phyloP scores from a whole-genome alignment of 352 stramenopile species.

The Pythium rhizo-oryzae region DNA sequence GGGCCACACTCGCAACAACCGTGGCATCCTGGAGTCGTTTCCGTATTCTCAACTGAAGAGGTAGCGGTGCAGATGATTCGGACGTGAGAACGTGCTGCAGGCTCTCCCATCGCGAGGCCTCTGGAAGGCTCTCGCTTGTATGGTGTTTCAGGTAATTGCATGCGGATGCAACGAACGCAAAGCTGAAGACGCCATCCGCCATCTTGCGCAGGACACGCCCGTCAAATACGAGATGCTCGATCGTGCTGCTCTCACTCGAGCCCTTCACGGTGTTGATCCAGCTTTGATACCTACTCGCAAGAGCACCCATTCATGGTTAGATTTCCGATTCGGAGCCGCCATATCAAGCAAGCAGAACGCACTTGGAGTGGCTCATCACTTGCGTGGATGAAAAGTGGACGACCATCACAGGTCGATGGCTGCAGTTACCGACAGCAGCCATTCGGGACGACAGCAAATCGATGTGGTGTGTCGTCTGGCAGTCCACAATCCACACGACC shows the following conservation, averaged over 20 bases:
- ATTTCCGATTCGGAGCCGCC: no score
- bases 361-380: conserved; percentile 9
- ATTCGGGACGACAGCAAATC: conserved; percentile 29
- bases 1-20: conserved; percentile 39
- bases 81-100: neutral
- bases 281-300: conserved; percentile 14
- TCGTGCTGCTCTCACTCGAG: neutral
- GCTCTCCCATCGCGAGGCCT: conserved; percentile 4
- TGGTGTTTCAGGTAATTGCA: conserved; percentile 26
- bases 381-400: conserved; percentile 51
- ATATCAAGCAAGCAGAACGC: neutral
- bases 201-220: conserved; percentile 34
- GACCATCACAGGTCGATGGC: conserved; percentile 49
- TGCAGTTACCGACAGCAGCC: conserved; percentile 9
- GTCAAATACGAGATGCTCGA: conserved; percentile 62
- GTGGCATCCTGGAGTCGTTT: conserved; percentile 1
- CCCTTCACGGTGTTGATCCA: conserved; percentile 18
- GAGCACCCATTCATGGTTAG: neutral
- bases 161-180: conserved; percentile 52
- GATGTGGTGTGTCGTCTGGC: conserved; percentile 34
- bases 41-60: conserved; percentile 40
- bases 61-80: neutral
- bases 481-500: conserved; percentile 68
- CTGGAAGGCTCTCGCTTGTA: neutral
- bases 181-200: conserved; percentile 49